A percentile compares a stretch with the other conserved stretches of the same genome.
Conservation (phyloP, 768 basidiomycete species). For the Wakefieldia striispora region DNA sequence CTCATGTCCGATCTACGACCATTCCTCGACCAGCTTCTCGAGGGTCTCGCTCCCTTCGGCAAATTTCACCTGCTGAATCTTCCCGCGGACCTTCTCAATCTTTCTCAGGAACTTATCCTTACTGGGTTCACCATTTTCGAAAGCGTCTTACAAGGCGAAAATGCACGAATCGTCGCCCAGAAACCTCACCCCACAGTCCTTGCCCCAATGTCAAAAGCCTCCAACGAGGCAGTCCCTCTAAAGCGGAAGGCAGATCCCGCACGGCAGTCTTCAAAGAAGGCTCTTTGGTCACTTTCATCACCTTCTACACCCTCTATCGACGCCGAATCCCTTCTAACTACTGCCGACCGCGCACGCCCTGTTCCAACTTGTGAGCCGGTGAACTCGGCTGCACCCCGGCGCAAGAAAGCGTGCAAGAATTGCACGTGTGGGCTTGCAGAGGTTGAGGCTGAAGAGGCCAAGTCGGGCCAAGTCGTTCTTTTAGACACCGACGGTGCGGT, state of each 20-base stretch:
- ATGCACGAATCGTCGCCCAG: constrained; percentile 60
- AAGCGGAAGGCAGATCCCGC: constrained; percentile 50
- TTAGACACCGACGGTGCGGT: constrained; percentile 60
- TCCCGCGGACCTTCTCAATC: constrained; percentile 37
- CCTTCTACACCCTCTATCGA: constrained; percentile 76
- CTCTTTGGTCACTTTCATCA: constrained; percentile 79
- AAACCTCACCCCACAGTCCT: constrained; percentile 54
- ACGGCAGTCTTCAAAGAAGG: constrained; percentile 77
- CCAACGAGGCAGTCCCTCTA: constrained; percentile 44
- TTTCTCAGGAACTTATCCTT: constrained; percentile 60
- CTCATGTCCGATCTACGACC: constrained; percentile 50
- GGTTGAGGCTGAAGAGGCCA: constrained; percentile 80
- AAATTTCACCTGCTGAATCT: constrained; percentile 65
- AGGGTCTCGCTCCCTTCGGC: constrained; percentile 63
- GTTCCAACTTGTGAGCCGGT: constrained; percentile 74
- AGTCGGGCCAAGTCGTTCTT: constrained; percentile 59
- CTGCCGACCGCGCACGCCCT: constrained; percentile 78
- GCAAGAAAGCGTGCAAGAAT: constrained; percentile 93
- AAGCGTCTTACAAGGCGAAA: constrained; percentile 31
- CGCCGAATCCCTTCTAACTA: constrained; percentile 78
- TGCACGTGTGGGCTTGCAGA: constrained; percentile 97
- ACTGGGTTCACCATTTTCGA: constrained; percentile 65
- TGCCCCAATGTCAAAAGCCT: constrained; percentile 20
- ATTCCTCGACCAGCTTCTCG: constrained; percentile 59
- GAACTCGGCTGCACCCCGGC: constrained; percentile 46